Evolutionary conservation across 495 filamentous ascomycete genomes (phyloP).

Genomic region (Apodospora peruviana): DNA sequence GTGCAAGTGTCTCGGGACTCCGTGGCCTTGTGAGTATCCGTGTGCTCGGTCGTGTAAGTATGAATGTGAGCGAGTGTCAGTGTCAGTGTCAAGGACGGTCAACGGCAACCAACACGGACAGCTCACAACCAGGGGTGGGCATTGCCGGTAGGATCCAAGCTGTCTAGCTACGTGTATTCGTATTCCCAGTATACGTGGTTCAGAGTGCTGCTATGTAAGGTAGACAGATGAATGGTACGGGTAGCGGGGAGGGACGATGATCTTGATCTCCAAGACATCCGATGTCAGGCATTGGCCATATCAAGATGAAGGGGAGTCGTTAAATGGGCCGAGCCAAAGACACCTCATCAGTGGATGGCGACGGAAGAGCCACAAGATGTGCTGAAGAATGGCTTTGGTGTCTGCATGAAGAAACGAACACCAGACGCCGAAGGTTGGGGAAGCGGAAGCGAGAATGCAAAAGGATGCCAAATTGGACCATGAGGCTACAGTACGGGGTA

Average conservation of each 20-base stretch:
- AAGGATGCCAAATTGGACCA: no score
- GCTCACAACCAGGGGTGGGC: no score
- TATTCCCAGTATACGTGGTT: no score
- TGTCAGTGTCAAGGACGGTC: conserved; percentile 9
- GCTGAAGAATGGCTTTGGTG: background rate
- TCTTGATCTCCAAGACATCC: conserved; percentile 11
- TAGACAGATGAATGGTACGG: no score
- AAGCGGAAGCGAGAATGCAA: background rate
- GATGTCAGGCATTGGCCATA: conserved; percentile 5
- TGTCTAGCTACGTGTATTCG: no score
- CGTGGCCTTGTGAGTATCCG: conserved; percentile 14
- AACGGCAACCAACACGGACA: conserved; percentile 10
- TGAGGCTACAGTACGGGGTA: no score
- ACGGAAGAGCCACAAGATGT: no score
- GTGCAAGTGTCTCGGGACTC: conserved; percentile 18
- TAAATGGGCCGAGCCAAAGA: background rate
- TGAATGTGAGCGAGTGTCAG: conserved; percentile 14
- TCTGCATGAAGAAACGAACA: background rate
- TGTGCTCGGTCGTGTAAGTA: conserved; percentile 11
- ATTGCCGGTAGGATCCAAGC: no score
- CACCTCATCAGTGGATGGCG: no score
- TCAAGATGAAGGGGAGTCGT: conserved; percentile 9
- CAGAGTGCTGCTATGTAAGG: background rate
- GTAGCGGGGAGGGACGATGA: conserved; percentile 8
- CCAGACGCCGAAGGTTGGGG: background rate